phyloP scores from a whole-genome alignment of 768 basidiomycete genomes.

The Tylopilus felleus region DNA sequence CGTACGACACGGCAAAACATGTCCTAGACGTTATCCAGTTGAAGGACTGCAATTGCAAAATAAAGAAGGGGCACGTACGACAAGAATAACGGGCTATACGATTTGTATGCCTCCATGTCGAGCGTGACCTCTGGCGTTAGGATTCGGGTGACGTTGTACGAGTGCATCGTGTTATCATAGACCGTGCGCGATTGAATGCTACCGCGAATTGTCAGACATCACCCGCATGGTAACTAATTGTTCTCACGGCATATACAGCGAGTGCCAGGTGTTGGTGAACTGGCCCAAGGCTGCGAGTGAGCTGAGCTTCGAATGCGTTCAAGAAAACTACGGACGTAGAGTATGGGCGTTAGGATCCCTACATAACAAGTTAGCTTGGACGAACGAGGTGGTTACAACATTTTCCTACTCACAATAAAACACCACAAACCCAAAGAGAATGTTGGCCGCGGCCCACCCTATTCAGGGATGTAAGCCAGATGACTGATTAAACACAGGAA shows the following conservation, averaged over 20 bases:
- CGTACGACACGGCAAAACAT: constrained; percentile 31
- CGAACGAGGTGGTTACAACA: not conserved
- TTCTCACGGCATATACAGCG: constrained; percentile 56
- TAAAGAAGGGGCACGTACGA: constrained; percentile 32
- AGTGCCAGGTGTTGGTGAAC: constrained; percentile 64
- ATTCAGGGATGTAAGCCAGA: constrained; percentile 1
- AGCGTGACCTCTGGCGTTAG: constrained; percentile 51
- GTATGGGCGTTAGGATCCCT: constrained; percentile 36
- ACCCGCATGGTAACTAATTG: not conserved
- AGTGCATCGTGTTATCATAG: constrained; percentile 55
- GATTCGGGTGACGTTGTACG: constrained; percentile 60
- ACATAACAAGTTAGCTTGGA: not conserved
- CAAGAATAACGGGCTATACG: constrained; percentile 60
- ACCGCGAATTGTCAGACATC: not conserved
- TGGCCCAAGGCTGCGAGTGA: constrained; percentile 3
- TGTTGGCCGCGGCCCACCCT: constrained; percentile 79
- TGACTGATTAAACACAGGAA: not conserved
- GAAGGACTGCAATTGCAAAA: not conserved
- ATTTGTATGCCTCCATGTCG: constrained; percentile 48
- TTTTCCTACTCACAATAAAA: constrained; percentile 54
- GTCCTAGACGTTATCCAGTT: constrained; percentile 12
- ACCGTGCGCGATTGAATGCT: constrained; percentile 59
- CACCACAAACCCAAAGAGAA: constrained; percentile 60
- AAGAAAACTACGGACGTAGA: constrained; percentile 48
- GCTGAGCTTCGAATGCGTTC: constrained; percentile 28